phyloP scores from a whole-genome alignment of 148 eudicot genomes.

The Amaranthus hypochondriacus region DNA sequence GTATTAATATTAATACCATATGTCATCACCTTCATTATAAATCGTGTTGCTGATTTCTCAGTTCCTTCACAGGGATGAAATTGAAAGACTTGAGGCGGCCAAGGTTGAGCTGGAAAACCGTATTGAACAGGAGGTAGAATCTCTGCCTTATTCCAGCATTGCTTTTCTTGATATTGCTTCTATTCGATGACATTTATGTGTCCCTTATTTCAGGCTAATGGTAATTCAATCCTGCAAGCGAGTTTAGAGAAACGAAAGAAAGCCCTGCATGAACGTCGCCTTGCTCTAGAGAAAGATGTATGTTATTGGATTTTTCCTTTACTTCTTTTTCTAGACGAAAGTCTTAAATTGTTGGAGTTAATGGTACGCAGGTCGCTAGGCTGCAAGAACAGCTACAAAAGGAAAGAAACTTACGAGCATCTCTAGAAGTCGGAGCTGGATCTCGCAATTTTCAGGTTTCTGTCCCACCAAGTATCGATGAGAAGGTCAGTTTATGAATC shows the following conservation, averaged over 20 bases:
- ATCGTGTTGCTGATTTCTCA: constrained; percentile 11
- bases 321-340: constrained; percentile 5
- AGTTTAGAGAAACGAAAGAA: constrained; percentile 55
- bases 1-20: not conserved
- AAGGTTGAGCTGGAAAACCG: constrained; percentile 46
- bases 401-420: constrained; percentile 65
- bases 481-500: constrained; percentile 47
- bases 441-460: constrained; percentile 33
- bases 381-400: constrained; percentile 62
- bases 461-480: constrained; percentile 35
- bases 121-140: constrained; percentile 53
- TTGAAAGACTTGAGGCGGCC: constrained; percentile 52
- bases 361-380: constrained; percentile 55
- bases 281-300: constrained; percentile 80
- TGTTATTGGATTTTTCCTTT: constrained; percentile 8
- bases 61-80: constrained; percentile 46
- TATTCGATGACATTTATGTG: not conserved
- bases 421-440: constrained; percentile 61
- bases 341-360: constrained; percentile 5
- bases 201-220: constrained; percentile 39
- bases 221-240: constrained; percentile 49
- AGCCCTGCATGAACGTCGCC: constrained; percentile 57
- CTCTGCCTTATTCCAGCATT: constrained; percentile 9
- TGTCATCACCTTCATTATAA: not conserved
- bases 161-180: not conserved